Conservation (phyloP, 176 grass and related monocot genomes). For the Pharus latifolius region DNA sequence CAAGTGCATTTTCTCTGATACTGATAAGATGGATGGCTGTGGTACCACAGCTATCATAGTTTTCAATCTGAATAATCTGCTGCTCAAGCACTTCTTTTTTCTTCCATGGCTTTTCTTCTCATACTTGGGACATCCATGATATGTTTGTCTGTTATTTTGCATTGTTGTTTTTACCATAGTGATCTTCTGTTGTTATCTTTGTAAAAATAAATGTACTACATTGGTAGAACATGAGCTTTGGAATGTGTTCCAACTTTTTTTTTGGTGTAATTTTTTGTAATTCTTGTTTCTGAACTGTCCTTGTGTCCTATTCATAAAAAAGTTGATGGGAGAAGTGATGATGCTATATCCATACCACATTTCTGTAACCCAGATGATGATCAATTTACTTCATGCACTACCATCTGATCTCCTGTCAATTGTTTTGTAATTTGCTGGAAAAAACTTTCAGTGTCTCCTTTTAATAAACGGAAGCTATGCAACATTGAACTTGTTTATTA, state of each 20-base stretch:
- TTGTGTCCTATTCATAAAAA: neutral
- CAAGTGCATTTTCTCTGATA: slow-evolving; percentile 28
- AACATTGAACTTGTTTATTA: no score
- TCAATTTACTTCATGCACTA: slow-evolving; percentile 34
- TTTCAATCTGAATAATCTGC: slow-evolving; percentile 43
- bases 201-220: no score
- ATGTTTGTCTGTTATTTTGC: no score
- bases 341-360: slow-evolving; percentile 21
- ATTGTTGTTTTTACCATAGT: no score
- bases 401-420: slow-evolving; percentile 50
- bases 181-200: no score
- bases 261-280: no score
- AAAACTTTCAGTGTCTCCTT: no score
- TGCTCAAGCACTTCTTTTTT: neutral
- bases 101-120: neutral
- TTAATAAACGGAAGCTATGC: neutral
- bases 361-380: slow-evolving; percentile 47
- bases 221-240: no score
- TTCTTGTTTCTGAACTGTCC: no score
- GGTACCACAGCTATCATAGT: slow-evolving; percentile 12
- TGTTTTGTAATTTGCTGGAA: no score
- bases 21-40: slow-evolving; percentile 25
- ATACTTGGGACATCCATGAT: no score
- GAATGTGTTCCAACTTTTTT: neutral
- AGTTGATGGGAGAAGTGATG: slow-evolving; percentile 30